These are phyloP conservation scores for Talaromyces sp. DNA, from an alignment of 2,329 filamentous ascomycete species.

Conservation along the genomic window DNA sequence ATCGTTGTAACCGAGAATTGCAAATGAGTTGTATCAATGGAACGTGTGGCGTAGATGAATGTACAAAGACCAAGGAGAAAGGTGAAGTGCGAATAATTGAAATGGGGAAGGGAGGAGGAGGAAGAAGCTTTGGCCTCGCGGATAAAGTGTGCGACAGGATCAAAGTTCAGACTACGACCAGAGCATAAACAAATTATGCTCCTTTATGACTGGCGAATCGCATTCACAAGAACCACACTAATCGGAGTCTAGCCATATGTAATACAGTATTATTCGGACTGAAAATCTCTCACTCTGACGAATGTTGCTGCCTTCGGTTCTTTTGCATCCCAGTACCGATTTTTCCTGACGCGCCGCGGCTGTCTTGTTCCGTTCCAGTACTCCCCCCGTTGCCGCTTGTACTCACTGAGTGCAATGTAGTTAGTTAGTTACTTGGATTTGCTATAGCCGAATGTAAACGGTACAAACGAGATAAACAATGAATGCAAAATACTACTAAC, in stretches of 20 bases:
- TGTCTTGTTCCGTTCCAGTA: too few species aligned
- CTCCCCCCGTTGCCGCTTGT: too few species aligned
- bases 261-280: not conserved
- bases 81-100: not conserved
- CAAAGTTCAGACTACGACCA: not conserved
- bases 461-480: too few species aligned
- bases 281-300: not conserved
- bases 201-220: not conserved
- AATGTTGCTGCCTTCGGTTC: conserved; percentile 2
- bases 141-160: conserved; percentile 3
- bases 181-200: not conserved
- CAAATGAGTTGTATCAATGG: not conserved
- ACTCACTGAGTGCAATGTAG: too few species aligned
- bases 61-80: not conserved
- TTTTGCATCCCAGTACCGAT: not conserved
- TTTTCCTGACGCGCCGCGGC: too few species aligned
- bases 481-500: too few species aligned
- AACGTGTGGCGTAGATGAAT: not conserved
- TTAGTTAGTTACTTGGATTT: too few species aligned
- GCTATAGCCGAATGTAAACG: too few species aligned
- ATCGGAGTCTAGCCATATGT: not conserved
- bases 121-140: conserved; percentile 2
- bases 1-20: not conserved
- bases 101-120: not conserved
- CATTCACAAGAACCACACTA: not conserved